Percentiles rank a stretch among this genome's conserved stretches.
These are phyloP conservation scores for Poa annua DNA, from an alignment of 176 grass and related monocot genomes.

Conservation along the genomic window DNA sequence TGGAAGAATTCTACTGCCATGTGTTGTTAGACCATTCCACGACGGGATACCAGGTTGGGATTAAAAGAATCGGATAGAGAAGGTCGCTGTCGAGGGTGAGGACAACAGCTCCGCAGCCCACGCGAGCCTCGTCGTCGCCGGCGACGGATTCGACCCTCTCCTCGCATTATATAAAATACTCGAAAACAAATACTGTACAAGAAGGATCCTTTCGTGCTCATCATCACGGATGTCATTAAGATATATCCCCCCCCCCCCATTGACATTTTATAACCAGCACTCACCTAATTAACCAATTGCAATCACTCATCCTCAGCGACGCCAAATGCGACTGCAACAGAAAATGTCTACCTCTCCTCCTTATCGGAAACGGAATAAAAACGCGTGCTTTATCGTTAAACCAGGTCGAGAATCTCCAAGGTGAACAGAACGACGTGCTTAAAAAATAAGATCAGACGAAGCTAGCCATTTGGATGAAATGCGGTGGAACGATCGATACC, in stretches of 20 bases:
- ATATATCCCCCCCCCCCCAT: background rate
- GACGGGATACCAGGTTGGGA: background rate
- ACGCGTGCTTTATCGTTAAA: background rate
- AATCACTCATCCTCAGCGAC: slow-evolving; percentile 18
- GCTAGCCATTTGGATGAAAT: background rate
- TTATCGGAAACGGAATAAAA: background rate
- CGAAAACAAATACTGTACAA: background rate
- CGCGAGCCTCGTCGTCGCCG: slow-evolving; percentile 41
- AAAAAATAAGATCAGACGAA: background rate
- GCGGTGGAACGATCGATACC: background rate
- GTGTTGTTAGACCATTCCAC: slow-evolving; percentile 53
- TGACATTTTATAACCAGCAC: slow-evolving; percentile 18
- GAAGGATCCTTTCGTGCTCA: slow-evolving; percentile 32
- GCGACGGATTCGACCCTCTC: slow-evolving; percentile 49
- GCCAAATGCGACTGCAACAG: slow-evolving; percentile 26
- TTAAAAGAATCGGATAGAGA: slow-evolving; percentile 27
- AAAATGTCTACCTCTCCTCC: background rate
- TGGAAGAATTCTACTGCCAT: slow-evolving; percentile 40
- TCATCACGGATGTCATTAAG: slow-evolving; percentile 43
- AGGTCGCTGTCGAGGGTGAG: slow-evolving; percentile 42
- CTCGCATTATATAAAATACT: slow-evolving; percentile 30
- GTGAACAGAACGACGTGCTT: background rate
- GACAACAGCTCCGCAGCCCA: slow-evolving; percentile 40
- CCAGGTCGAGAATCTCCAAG: slow-evolving; percentile 33
- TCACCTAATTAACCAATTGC: background rate